Evolutionary conservation across 2,329 filamentous ascomycete genomes (phyloP).

Genomic region (Balansia obtecta): DNA sequence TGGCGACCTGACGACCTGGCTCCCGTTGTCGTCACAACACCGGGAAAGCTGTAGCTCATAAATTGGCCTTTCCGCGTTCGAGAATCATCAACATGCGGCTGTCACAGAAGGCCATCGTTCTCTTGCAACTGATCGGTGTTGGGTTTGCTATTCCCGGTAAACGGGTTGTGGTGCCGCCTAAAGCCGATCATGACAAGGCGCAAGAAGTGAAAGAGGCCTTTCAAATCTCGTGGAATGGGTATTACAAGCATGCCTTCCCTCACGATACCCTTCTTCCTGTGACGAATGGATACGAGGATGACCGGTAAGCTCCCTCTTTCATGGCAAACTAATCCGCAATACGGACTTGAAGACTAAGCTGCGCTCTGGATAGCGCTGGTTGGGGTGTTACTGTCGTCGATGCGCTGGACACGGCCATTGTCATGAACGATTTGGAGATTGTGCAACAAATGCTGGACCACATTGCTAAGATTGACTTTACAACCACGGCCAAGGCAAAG

Average conservation of each 20-base stretch:
- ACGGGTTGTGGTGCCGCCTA: constrained; percentile 4
- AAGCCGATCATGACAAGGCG: constrained; percentile 30
- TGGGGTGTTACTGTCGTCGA: constrained; percentile 81
- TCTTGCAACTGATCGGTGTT: constrained; percentile 6
- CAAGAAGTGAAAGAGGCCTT: constrained; percentile 57
- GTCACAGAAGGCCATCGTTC: constrained; percentile 1
- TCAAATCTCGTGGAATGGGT: constrained; percentile 58
- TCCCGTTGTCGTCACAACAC: neutral
- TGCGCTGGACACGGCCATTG: constrained; percentile 63
- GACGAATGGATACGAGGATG: constrained; percentile 52
- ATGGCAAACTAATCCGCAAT: neutral
- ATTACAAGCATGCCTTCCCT: constrained; percentile 62
- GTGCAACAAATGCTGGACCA: constrained; percentile 60
- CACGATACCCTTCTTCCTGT: constrained; percentile 64
- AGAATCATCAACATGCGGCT: constrained; percentile 7
- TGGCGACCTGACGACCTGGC: neutral
- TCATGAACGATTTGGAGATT: constrained; percentile 59
- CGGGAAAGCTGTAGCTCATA: neutral
- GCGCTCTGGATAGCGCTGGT: constrained; percentile 44
- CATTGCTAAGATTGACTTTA: constrained; percentile 60
- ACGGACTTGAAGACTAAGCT: neutral
- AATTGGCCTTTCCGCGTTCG: neutral
- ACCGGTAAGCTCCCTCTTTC: constrained; percentile 39
- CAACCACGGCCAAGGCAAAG: constrained; percentile 31
- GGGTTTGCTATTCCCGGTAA: constrained; percentile 5